phyloP scores from a whole-genome alignment of 2,329 filamentous ascomycete genomes.

The Paracamarosporium sp. region DNA sequence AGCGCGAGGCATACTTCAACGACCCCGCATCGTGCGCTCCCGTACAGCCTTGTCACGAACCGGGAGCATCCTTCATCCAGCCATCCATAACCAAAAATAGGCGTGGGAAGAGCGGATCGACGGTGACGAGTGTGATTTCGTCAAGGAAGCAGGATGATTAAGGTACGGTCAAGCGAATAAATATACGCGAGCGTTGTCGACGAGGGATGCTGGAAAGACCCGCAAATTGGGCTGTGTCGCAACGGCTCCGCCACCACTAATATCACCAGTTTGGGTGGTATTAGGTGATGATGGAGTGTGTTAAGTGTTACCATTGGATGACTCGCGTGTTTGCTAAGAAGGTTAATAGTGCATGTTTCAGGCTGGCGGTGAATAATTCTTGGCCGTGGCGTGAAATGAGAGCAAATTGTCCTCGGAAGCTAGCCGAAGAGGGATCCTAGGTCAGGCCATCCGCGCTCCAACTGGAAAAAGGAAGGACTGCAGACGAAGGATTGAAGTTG shows the following conservation, averaged over 20 bases:
- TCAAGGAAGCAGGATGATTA: constrained; percentile 2
- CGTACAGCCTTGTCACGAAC: neutral
- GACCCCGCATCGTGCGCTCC: neutral
- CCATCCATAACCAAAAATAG: constrained; percentile 4
- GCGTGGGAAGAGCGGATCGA: neutral
- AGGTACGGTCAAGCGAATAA: neutral
- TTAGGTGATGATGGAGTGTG: neutral
- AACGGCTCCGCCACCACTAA: constrained; percentile 10
- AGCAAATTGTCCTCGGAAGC: neutral
- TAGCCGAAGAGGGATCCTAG: neutral
- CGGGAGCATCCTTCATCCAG: neutral
- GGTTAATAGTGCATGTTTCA: neutral
- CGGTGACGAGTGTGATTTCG: neutral
- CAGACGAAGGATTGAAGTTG: neutral
- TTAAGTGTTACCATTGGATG: neutral
- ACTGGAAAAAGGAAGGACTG: neutral
- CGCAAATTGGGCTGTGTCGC: constrained; percentile 3
- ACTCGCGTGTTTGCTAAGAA: neutral
- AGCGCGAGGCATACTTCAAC: constrained; percentile 3
- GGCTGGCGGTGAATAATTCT: constrained; percentile 1
- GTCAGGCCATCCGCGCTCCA: neutral
- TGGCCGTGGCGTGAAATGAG: constrained; percentile 2
- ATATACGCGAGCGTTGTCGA: constrained; percentile 3
- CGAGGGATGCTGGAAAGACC: constrained; percentile 1
- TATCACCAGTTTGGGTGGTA: neutral